Base-by-base conservation (phyloP, 495 filamentous ascomycete species). In the Platismatia glauca region DNA sequence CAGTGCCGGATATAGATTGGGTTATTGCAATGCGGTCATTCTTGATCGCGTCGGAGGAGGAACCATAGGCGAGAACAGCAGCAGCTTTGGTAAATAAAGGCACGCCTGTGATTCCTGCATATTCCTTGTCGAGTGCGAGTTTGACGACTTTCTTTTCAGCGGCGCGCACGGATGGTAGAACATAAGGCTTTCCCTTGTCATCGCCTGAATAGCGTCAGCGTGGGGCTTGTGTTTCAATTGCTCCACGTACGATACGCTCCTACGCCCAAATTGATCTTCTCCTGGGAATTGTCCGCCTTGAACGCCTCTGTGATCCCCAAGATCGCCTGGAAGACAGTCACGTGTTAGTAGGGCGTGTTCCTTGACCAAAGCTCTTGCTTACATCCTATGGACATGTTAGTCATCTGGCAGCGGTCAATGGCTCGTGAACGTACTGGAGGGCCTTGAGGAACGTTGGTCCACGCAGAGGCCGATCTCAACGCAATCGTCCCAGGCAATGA, bases 1-100 rank as follows among this genome's bases (percentile, higher is more conserved):
- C 94, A 58, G 94, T 98, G 59, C 94, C 94, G 59, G 94, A 98
- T 80, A 98, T 96, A 75, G 92, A 89, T 80, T 98, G 94, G 37
- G 94, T 96, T 77, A 95, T 91, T 74, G 86, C 91, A 50, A 98
- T 78, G 59, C 91, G 84, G 72, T 89, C 85, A 60, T 86, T 81
- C 71, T 82, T 86, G 69, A 97, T 80, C 61, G 85, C 84, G 22
- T 85, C 71, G 55, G 88, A 93, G 74, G 86, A 84, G 66, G 83
- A 71, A 59, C 93, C 92, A 73, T 97, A 98, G 69, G 94, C 94
- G 27, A 98, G 86, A 68, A 87, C 75, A 43, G 90, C 90, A 34
- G 94, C 94, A 31, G 92, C 89, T 74, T 87, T 91, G 74, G 90
- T 92, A 82, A 98, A 97, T 64, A 89, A 79, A 61, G 91, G 91